Evolutionary conservation across 305 asterid species (phyloP), one percentile per base, ranked within the genome.

Genomic region (Plantago lanceolata): DNA sequence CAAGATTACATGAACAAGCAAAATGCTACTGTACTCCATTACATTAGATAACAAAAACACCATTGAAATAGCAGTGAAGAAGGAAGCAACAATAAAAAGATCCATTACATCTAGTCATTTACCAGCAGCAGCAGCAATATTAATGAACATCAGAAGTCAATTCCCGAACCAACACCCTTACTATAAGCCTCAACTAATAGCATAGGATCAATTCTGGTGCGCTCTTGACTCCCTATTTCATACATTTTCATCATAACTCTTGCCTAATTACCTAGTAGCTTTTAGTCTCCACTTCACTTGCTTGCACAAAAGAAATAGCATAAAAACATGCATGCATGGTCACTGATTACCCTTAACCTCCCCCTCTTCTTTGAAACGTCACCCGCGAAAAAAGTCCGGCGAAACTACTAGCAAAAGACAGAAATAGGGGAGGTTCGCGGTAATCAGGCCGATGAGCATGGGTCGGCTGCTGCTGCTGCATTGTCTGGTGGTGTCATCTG

Each of bases 161-260:
- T 85, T 70, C 97, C 97, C 96, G 97, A 88, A 90, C 97, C 91
- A 88, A 76, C 81, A 80, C 78, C 89, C 83, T 74, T 81, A 76
- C 79, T 61, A 67, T 19, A 19, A 31, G 66, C 76, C 78, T 73
- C 60, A 75, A 64, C 83, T 73, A 57, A 19, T 61, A 73, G 77
- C 82, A 79, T n/a, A 86, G 87, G 88, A 78, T 77, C 71, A 67
- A 61, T 60, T 68, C 71, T 81, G 96, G 97, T 90, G 87, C 97
- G 96, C 83, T 90, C 97, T 90, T 90, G 97, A 90, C 97, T 88
- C 75, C 89, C 75, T 26, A 77, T 66, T 59, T 21, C 52, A 57
- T 55, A 50, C 61, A 55, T n/a, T 16, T 21, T 56, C 24, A 24
- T 52, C n/a, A n/a, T n/a, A n/a, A 14, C 28, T 6, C 51, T 8